These are phyloP conservation scores for Carex cristatella DNA, from an alignment of 176 grass and related monocot species.

Conservation along the genomic window DNA sequence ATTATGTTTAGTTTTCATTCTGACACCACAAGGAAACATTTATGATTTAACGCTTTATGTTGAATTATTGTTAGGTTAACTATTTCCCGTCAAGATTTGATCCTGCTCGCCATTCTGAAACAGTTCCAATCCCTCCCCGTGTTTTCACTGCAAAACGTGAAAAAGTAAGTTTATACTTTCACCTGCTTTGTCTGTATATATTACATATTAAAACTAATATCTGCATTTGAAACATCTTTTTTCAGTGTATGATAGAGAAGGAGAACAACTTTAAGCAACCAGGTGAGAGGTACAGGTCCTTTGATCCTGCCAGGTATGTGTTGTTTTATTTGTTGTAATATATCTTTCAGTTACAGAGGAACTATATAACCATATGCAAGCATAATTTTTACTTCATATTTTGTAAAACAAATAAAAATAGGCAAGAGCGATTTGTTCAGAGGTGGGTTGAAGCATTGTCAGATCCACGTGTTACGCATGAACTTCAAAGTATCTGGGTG, in stretches of 20 bases:
- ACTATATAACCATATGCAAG: not conserved
- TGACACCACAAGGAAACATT: not conserved
- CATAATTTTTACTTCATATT: not conserved
- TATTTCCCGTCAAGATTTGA: conserved; percentile 89
- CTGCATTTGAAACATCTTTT: not conserved
- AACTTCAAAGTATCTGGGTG: conserved; percentile 64
- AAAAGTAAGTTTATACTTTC: conserved; percentile 41
- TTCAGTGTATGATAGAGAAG: conserved; percentile 67
- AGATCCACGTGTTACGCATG: conserved; percentile 61
- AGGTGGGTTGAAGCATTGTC: conserved; percentile 58
- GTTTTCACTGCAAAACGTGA: conserved; percentile 51
- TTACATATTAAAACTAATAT: not conserved
- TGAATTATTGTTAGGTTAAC: conserved; percentile 49
- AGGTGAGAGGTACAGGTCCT: conserved; percentile 76
- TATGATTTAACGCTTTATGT: conserved; percentile 14
- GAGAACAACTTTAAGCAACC: conserved; percentile 93
- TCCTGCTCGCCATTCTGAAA: conserved; percentile 53
- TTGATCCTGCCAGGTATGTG: conserved; percentile 56
- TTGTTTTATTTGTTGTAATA: not conserved
- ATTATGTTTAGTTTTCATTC: conserved; percentile 6
- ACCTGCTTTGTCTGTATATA: not conserved
- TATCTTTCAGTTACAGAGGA: not conserved
- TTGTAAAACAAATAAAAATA: conserved; percentile 10
- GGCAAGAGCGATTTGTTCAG: conserved; percentile 76
- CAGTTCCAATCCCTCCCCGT: conserved; percentile 55